Evolutionary conservation across 345 rosid species (phyloP).

Genomic region (Syzygium grande): DNA sequence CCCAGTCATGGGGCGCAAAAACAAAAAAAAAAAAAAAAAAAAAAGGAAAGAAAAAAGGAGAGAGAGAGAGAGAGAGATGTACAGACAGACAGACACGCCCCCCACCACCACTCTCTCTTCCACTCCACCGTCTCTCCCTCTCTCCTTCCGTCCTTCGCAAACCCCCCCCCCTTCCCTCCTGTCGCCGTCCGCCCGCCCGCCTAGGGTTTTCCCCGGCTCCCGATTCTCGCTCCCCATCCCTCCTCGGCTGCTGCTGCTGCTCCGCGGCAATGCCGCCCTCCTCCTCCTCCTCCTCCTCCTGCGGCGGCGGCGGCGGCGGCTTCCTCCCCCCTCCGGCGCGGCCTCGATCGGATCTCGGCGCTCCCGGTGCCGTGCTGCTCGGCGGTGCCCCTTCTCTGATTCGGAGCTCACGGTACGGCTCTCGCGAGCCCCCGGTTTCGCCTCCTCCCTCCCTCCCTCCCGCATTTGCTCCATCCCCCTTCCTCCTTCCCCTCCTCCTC

Average conservation of each 20-base stretch:
- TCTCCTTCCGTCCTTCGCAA: neutral
- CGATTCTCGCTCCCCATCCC: no score
- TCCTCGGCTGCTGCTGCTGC: no score
- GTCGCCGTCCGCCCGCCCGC: neutral
- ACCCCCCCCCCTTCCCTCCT: neutral
- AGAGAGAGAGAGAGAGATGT: neutral
- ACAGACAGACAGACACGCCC: neutral
- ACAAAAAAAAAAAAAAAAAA: no score
- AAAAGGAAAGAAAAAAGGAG: rapidly evolving
- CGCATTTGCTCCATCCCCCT: neutral
- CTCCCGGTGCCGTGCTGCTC: neutral
- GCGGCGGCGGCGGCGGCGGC: neutral
- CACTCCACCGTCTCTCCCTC: neutral
- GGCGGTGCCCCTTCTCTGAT: neutral
- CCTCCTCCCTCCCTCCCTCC: neutral
- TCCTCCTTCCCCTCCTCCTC: no score
- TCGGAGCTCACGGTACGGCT: neutral
- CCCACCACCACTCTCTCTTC: neutral
- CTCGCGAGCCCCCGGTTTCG: neutral
- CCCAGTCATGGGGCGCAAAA: neutral
- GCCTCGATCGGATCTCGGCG: neutral
- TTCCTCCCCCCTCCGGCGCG: neutral
- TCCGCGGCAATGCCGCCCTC: neutral
- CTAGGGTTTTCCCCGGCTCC: slow-evolving; percentile 23
- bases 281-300: no score